Conservation (phyloP, 805 yeast species). For the Candida methanosorbosa region DNA sequence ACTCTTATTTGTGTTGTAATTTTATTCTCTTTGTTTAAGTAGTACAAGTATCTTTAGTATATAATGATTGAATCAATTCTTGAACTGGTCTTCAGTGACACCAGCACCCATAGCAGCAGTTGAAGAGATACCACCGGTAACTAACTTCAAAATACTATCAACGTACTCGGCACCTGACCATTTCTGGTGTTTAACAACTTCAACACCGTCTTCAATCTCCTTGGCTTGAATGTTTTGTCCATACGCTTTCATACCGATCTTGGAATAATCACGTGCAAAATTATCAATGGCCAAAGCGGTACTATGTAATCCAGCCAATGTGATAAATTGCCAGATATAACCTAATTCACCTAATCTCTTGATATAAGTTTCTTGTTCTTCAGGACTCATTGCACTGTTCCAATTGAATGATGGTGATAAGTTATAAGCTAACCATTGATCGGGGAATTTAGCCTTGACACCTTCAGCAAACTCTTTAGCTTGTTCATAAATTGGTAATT, state of each 20-base stretch:
- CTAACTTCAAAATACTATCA: slow-evolving; percentile 81
- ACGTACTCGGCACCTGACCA: slow-evolving; percentile 99
- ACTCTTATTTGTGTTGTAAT: too few relatives aligned
- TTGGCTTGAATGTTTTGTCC: slow-evolving; percentile 80
- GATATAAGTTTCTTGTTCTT: slow-evolving; percentile 88
- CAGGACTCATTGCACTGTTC: slow-evolving; percentile 85
- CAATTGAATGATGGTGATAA: slow-evolving; percentile 97
- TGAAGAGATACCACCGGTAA: slow-evolving; percentile 88
- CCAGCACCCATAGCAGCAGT: slow-evolving; percentile 99
- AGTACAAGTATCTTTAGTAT: too few relatives aligned
- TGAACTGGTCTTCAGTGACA: slow-evolving; percentile 95
- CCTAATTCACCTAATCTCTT: slow-evolving; percentile 80
- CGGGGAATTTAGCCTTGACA: slow-evolving; percentile 70
- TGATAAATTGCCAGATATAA: slow-evolving; percentile 95
- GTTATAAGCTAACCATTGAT: slow-evolving; percentile 95
- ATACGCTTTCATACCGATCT: slow-evolving; percentile 91
- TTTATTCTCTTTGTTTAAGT: too few relatives aligned
- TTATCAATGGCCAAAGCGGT: slow-evolving; percentile 87
- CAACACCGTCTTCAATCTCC: slow-evolving; percentile 84
- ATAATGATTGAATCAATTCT: too few relatives aligned
- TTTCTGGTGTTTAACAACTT: slow-evolving; percentile 95
- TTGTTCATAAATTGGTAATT: slow-evolving; percentile 86
- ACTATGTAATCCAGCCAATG: slow-evolving; percentile 94
- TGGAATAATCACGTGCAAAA: slow-evolving; percentile 70
- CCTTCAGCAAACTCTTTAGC: slow-evolving; percentile 94